Evolutionary conservation across 805 yeast species (phyloP).

Genomic region (Starmerella bombicola): DNA sequence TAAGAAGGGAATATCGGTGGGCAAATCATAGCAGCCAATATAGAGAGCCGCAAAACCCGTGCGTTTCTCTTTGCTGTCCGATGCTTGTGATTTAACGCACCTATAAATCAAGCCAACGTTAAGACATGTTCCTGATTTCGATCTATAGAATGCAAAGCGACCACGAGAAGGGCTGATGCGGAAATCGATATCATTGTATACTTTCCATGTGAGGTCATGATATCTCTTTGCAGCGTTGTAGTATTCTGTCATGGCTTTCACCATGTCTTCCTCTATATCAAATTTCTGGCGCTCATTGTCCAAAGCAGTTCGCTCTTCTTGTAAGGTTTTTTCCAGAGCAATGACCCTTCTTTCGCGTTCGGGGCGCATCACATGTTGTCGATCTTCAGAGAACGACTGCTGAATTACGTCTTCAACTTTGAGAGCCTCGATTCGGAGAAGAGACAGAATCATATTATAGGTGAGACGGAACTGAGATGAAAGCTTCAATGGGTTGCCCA

Average conservation of each 20-base stretch:
- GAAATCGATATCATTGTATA: background rate
- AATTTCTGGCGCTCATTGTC: background rate
- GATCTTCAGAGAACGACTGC: constrained; percentile 85
- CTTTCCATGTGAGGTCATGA: background rate
- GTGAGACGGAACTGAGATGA: constrained; percentile 89
- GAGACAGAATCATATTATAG: constrained; percentile 81
- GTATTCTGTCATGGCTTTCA: background rate
- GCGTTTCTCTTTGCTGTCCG: background rate
- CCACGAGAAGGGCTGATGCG: background rate
- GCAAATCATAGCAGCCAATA: background rate
- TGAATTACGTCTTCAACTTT: constrained; percentile 98
- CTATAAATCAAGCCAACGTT: background rate
- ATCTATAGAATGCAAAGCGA: background rate
- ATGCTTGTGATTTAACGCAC: background rate
- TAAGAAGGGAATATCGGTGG: background rate
- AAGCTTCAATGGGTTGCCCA: constrained; percentile 83
- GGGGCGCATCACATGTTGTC: constrained; percentile 72
- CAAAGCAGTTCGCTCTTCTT: background rate
- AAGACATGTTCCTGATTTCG: background rate
- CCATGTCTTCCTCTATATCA: background rate
- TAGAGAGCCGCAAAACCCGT: background rate
- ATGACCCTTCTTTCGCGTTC: constrained; percentile 64
- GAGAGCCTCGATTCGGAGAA: constrained; percentile 84
- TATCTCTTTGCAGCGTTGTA: background rate
- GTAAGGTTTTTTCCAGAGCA: background rate